Percentiles rank a stretch among this genome's conserved stretches.
phyloP scores from a whole-genome alignment of 2,329 filamentous ascomycete species.

The Fusarium siculi region DNA sequence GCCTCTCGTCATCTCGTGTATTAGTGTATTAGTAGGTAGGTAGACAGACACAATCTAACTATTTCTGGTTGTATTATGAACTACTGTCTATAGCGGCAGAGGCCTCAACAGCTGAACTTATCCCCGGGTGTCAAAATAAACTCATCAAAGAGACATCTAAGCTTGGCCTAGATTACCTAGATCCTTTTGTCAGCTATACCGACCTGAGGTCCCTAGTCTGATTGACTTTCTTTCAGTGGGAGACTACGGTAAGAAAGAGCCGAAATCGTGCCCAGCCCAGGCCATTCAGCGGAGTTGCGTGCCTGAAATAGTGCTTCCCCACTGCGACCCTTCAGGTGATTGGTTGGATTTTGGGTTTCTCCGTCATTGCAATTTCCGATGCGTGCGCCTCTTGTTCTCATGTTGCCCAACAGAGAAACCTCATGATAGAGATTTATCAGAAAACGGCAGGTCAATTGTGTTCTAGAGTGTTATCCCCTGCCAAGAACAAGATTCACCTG shows the following conservation, averaged over 20 bases:
- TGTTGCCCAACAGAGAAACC: not conserved
- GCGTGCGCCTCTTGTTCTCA: not conserved
- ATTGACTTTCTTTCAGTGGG: conserved; percentile 9
- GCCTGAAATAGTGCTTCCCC: conserved; percentile 22
- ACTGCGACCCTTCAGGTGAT: not conserved
- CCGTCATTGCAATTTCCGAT: conserved; percentile 42
- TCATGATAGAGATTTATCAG: conserved; percentile 11
- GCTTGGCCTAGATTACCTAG: no score
- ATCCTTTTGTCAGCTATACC: not conserved
- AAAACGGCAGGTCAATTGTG: conserved; percentile 16
- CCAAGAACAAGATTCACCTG: conserved; percentile 6
- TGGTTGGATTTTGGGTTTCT: conserved; percentile 29
- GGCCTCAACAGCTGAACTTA: not conserved
- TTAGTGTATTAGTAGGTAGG: not conserved
- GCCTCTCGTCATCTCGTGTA: not conserved
- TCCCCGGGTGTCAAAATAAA: not conserved
- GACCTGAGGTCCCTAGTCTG: not conserved
- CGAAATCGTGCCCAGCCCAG: not conserved
- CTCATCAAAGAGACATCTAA: not conserved
- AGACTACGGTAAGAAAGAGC: not conserved
- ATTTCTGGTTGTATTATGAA: not conserved
- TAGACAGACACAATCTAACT: not conserved
- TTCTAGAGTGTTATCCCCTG: conserved; percentile 8
- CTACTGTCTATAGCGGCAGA: not conserved
- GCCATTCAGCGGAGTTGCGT: conserved; percentile 27